Evolutionary conservation across 2,329 filamentous ascomycete genomes (phyloP), one percentile per base, ranked within the genome.

Genomic region (Aphanoascus verrucosus): DNA sequence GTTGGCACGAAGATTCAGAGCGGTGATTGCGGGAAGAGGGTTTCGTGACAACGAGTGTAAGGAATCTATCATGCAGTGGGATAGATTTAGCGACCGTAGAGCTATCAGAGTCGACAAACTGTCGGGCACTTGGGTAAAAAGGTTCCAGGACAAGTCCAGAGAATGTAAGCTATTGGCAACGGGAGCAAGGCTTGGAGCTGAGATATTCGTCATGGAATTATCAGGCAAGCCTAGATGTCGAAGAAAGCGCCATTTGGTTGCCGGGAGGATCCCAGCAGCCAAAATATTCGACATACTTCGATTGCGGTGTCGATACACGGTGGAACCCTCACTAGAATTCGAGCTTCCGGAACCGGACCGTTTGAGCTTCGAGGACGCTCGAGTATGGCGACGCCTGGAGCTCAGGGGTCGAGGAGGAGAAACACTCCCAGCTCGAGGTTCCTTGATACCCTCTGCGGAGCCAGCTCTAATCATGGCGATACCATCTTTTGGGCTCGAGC

Each of bases 61-160:
- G 14, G 89, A 93, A 61, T 91, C 87, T 58, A 98, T 97, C 90
- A 97, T 96, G 76, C 91, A 97, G 63, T 94, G 86, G 3, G 91
- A 94, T 23, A 98, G 77, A 63, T 98, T 97, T 52, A 98, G 74
- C 20, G 93, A 90, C 59, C 90, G 83, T n/a, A 98, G 78, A 28
- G 88, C 85, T 17, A 88, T 89, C 55, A 98, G 75, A 8, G 82
- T 86, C 11, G 90, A 85, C 54, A 98, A 74, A 62, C 87, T 93
- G 67, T 97, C 93, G 0, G 93, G 93, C 52, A 97, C 85, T 67
- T 96, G 87, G n/a, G 82, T 83, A 68, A 98, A 94, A 32, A 95
- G 81, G 64, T 98, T 98, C 49, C 83, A 83, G 0, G 93, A 97
- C 45, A 98, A 74, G 67, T 98, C 93, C 52, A 98, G 77, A 0